Conservation (phyloP, 257 asterid species). For the Solanum commersonii region DNA sequence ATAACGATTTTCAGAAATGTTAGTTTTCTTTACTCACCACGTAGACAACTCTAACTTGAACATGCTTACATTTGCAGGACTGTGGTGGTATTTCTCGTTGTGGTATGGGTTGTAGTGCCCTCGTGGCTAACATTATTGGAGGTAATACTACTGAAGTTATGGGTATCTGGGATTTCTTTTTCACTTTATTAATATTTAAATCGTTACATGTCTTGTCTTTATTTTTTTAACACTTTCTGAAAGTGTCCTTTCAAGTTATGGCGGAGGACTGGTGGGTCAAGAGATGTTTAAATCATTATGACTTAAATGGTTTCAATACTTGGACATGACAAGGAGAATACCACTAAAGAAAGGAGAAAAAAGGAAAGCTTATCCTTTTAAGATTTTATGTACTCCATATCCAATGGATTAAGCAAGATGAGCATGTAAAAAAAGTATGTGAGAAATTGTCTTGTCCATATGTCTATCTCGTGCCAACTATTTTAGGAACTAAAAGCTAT, state of each 20-base stretch:
- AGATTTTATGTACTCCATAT: background rate
- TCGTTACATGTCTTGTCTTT: background rate
- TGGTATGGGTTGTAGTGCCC: constrained; percentile 95
- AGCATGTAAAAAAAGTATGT: background rate
- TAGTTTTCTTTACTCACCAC: background rate
- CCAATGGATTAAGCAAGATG: background rate
- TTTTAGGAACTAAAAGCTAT: background rate
- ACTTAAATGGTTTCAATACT: background rate
- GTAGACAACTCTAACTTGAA: background rate
- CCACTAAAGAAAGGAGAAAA: background rate
- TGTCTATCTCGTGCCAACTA: background rate
- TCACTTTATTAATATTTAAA: background rate
- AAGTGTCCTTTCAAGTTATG: background rate
- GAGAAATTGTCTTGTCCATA: background rate
- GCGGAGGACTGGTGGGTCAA: background rate
- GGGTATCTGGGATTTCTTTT: background rate
- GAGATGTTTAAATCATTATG: background rate
- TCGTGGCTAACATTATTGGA: constrained; percentile 48
- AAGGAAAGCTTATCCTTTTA: background rate
- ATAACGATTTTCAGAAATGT: background rate
- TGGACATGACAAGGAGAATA: background rate
- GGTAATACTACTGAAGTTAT: constrained; percentile 29
- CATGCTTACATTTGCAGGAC: constrained; percentile 38
- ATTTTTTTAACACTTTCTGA: background rate
- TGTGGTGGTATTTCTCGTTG: constrained; percentile 82